Evolutionary conservation across 1,284 basidiomycete species (phyloP), one percentile per base, ranked within the genome.

Genomic region (Apiotrichum mycotoxinovorans): DNA sequence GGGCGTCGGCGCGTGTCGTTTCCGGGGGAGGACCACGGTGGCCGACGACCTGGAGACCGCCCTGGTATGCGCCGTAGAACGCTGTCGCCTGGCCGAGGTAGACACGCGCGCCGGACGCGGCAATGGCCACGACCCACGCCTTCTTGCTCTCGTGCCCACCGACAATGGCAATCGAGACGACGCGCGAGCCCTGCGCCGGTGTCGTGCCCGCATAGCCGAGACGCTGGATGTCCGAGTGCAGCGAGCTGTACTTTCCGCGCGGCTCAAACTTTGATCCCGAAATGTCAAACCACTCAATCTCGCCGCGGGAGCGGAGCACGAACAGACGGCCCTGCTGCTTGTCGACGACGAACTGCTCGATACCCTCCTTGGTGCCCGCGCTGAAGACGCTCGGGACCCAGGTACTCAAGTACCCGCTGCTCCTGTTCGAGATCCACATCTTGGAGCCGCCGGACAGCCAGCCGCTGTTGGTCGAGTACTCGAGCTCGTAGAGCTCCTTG

Each of bases 401-500:
- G 38, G 66, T 66, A n/a, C 57, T 59, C 47, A 70, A 52, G 47
- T 61, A 58, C 17, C 68, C 67, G 44, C 66, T 66, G 25, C 69
- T 67, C 23, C 66, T 60, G 48, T 72, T 75, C 30, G 64, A 60
- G 46, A 75, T 17, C 45, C 56, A 60, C 26, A 70, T 58, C 57
- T 91, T 91, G 55, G 66, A 66, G 25, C 68, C 65, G 33, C 67
- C 61, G 43, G 66, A 65, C 78, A 97, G 95, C 93, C 93, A 97
- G 1, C 89, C 89, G 70, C 94, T 89, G 63, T 84, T 87, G 61
- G 89, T 86, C 69, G 92, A 89, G 75, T 98, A 98, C 69, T 90
- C 87, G 49, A 98, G 79, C 77, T 98, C 96, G 74, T 96, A 97
- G 42, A 98, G 77, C 70, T 87, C 87, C 22, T 91, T 91, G 74